A percentile compares a stretch with the other conserved stretches of the same genome.
phyloP scores from a whole-genome alignment of 2,329 filamentous ascomycete genomes.

The Aspergillus novofumigatus region DNA sequence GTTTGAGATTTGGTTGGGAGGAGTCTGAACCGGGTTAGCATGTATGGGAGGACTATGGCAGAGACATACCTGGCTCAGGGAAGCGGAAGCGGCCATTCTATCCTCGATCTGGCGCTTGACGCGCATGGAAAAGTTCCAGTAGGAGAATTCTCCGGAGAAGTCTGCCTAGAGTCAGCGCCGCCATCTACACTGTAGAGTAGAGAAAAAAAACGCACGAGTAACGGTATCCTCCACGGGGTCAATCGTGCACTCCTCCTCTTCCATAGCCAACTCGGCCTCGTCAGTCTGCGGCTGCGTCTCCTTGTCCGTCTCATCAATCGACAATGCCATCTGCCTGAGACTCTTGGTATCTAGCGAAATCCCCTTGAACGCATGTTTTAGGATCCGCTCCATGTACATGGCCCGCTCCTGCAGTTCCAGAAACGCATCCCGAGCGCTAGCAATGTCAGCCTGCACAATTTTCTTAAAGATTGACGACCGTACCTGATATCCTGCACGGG shows the following conservation, averaged over 20 bases:
- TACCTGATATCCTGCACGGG: neutral
- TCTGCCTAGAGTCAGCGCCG: constrained; percentile 27
- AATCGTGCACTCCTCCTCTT: constrained; percentile 11
- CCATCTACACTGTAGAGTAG: neutral
- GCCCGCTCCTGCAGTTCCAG: constrained; percentile 5
- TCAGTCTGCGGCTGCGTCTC: neutral
- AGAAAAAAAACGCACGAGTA: constrained; percentile 3
- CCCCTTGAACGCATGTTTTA: constrained; percentile 6
- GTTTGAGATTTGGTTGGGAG: constrained; percentile 22
- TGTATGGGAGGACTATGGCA: accelerated
- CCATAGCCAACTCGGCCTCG: neutral
- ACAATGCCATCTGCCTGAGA: constrained; percentile 2
- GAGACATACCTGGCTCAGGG: neutral
- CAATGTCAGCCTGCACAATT: neutral
- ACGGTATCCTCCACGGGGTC: constrained; percentile 12
- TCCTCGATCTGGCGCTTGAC: constrained; percentile 49
- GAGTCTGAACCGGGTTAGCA: constrained; percentile 16
- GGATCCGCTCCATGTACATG: constrained; percentile 11
- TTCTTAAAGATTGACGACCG: no score
- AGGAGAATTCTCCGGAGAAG: constrained; percentile 51
- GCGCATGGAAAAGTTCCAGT: constrained; percentile 52
- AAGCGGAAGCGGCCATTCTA: constrained; percentile 16
- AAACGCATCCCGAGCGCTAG: neutral
- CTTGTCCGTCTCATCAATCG: neutral
- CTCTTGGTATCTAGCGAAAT: constrained; percentile 6